Evolutionary conservation across 768 basidiomycete species (phyloP).

Genomic region (Amanita brunnescens): DNA sequence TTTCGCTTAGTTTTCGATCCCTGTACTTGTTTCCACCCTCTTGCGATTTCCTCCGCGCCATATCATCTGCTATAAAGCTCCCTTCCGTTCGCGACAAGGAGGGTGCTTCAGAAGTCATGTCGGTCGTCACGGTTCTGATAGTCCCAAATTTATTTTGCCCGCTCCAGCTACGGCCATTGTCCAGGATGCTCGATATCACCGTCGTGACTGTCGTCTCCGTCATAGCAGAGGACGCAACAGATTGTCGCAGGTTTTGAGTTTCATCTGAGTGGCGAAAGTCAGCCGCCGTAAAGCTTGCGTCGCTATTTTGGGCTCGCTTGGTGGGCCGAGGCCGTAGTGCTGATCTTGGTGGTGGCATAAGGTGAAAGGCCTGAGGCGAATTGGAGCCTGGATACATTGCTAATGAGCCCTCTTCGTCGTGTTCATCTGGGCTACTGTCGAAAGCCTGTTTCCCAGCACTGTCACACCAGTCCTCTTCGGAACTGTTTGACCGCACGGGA

Average conservation of each 20-base stretch:
- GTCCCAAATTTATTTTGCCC: slow-evolving; percentile 64
- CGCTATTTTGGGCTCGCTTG: slow-evolving; percentile 21
- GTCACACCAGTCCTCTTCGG: slow-evolving; percentile 27
- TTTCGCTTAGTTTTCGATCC: slow-evolving; percentile 61
- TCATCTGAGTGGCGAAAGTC: slow-evolving; percentile 25
- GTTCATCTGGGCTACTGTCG: slow-evolving; percentile 11
- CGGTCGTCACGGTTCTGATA: slow-evolving; percentile 75
- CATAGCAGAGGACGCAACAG: slow-evolving; percentile 51
- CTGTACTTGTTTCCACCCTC: slow-evolving; percentile 22
- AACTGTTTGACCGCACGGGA: slow-evolving; percentile 47
- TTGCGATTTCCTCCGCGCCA: slow-evolving; percentile 18
- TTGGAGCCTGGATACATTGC: slow-evolving; percentile 21
- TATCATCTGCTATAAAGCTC: slow-evolving; percentile 42
- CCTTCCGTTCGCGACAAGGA: slow-evolving; percentile 63
- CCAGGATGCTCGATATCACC: slow-evolving; percentile 55
- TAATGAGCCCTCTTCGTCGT: slow-evolving; percentile 11
- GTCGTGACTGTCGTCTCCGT: slow-evolving; percentile 46
- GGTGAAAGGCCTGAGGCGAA: slow-evolving; percentile 28
- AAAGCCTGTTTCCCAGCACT: background rate
- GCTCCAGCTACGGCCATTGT: slow-evolving; percentile 31
- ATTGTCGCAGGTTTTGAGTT: slow-evolving; percentile 40
- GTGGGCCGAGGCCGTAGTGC: slow-evolving; percentile 37
- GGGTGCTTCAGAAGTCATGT: slow-evolving; percentile 67
- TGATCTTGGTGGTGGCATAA: slow-evolving; percentile 37
- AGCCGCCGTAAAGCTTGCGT: slow-evolving; percentile 21